Evolutionary conservation across 768 basidiomycete species (phyloP), one percentile per base, ranked within the genome.

Genomic region (Grammothele lineata): DNA sequence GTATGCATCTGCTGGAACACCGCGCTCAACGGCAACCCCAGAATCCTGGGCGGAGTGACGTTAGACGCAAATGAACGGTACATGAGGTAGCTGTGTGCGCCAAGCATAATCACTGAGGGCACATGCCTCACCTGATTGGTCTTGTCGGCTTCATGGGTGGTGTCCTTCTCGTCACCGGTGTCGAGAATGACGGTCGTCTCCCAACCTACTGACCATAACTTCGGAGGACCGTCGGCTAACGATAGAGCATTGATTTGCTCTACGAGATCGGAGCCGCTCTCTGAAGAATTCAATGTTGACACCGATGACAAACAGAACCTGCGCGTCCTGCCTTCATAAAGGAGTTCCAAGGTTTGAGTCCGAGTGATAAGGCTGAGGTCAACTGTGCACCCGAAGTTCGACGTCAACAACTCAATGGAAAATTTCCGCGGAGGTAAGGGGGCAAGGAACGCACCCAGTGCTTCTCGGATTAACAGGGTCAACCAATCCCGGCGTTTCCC

Each of bases 181-280:
- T 57, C 58, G 17, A 83, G 68, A 22, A 67, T 54, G 17, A 90
- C 75, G 12, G 61, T 62, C 6, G 81, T 78, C 57, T 89, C 83
- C 89, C 88, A 92, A 38, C 73, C 74, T 15, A 77, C 74, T 4
- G 70, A 72, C 82, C 83, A 89, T 30, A 87, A 62, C 48, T 64
- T 65, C 5, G 70, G 60, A 10, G 58, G 39, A 15, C 69, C 39
- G 43, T 63, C 57, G 30, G 24, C 11, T 19, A 86, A 52, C 21
- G 74, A 73, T 27, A 89, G 62, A 0, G 64, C 63, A 35, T 69
- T 46, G 9, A 88, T 57, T 27, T 38, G 15, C 4, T 45, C 49
- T 3, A 51, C 45, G n/a, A 57, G 25, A 15, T 52, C 51, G 22
- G 47, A n/a, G 17, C 19, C 40, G 5, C 47, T 42, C 11, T 45